Conservation (phyloP, 768 basidiomycete species). For the Austroboletus festivus region DNA sequence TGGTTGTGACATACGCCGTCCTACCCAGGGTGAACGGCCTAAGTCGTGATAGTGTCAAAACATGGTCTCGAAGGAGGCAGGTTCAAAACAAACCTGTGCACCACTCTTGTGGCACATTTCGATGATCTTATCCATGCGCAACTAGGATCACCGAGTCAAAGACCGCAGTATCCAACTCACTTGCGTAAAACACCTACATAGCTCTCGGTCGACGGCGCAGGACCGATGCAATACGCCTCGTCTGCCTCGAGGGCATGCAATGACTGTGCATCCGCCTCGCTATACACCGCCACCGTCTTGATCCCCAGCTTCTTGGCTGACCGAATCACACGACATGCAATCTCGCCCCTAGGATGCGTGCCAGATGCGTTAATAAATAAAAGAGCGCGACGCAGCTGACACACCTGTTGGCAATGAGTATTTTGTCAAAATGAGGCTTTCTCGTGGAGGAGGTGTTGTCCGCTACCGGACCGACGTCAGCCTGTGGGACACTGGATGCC, state of each 20-base stretch:
- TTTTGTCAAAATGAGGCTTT: constrained; percentile 80
- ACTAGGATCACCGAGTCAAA: constrained; percentile 39
- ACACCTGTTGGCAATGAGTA: constrained; percentile 84
- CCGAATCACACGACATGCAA: constrained; percentile 91
- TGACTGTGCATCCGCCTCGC: constrained; percentile 77
- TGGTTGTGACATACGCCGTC: constrained; percentile 1
- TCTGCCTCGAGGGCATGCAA: constrained; percentile 86
- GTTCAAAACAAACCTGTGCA: constrained; percentile 61
- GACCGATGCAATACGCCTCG: constrained; percentile 90
- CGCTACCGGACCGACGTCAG: constrained; percentile 1
- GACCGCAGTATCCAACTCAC: neutral
- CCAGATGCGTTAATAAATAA: neutral
- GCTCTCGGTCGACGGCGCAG: constrained; percentile 83
- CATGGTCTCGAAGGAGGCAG: neutral
- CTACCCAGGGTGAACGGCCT: constrained; percentile 94
- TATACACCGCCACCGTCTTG: constrained; percentile 89
- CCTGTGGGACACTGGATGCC: neutral
- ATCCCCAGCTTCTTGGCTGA: constrained; percentile 87
- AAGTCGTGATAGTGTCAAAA: constrained; percentile 1
- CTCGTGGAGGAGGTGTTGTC: constrained; percentile 8
- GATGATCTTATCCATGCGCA: constrained; percentile 85
- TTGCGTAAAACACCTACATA: constrained; percentile 57
- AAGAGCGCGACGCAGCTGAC: neutral
- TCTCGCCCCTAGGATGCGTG: constrained; percentile 68
- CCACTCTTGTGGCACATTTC: constrained; percentile 77